Percentiles rank a stretch among this genome's conserved stretches.
Evolutionary conservation across 1,284 basidiomycete species (phyloP).

Genomic region (Sporisorium exsertum): DNA sequence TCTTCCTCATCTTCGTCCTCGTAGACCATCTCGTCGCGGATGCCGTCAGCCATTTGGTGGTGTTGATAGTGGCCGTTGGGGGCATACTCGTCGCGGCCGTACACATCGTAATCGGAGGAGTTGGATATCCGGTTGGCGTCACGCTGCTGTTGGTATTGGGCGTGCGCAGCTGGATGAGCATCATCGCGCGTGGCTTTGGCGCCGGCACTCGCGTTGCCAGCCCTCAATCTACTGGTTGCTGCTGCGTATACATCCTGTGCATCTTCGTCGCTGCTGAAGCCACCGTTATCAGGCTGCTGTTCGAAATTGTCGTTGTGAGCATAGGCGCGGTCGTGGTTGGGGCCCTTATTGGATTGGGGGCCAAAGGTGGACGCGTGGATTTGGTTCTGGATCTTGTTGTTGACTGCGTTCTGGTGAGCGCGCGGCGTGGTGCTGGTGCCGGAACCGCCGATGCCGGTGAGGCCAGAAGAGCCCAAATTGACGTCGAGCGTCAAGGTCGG

Average conservation of each 20-base stretch:
- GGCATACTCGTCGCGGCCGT: conserved; percentile 37
- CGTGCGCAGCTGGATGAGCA: conserved; percentile 17
- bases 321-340: conserved; percentile 25
- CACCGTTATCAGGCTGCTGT: conserved; percentile 44
- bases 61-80: conserved; percentile 31
- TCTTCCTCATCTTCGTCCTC: conserved; percentile 63
- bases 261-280: conserved; percentile 61
- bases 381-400: conserved; percentile 45
- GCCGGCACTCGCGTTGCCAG: conserved; percentile 48
- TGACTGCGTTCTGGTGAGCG: conserved; percentile 43
- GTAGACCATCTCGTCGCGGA: conserved; percentile 54
- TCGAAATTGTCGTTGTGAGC: conserved; percentile 29
- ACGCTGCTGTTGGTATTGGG: conserved; percentile 18
- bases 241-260: conserved; percentile 51
- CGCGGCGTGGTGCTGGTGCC: conserved; percentile 48
- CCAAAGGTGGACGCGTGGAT: conserved; percentile 49
- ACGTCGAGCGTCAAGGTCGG: conserved; percentile 61
- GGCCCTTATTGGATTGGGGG: conserved; percentile 22
- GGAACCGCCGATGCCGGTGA: conserved; percentile 43
- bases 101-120: conserved; percentile 29
- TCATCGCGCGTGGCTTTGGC: conserved; percentile 48
- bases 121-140: conserved; percentile 20
- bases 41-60: conserved; percentile 36
- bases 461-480: conserved; percentile 41
- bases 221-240: conserved; percentile 42